Evolutionary conservation across 129 eudicot genomes (phyloP).

Genomic region (Flaveria robusta): DNA sequence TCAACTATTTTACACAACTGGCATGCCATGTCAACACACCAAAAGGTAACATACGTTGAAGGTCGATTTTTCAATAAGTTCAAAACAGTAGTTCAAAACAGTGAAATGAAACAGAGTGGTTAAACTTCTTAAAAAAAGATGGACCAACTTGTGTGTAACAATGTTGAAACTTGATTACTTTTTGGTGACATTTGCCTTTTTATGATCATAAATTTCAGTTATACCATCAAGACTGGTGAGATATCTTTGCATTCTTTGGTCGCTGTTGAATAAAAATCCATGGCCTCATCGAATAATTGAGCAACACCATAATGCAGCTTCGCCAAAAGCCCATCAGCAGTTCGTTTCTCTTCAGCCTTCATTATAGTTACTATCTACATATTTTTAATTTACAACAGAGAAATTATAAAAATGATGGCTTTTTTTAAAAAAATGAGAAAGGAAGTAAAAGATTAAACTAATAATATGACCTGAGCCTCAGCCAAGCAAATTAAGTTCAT

Average conservation of each 20-base stretch:
- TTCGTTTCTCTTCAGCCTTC: slow-evolving; percentile 67
- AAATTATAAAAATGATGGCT: background rate
- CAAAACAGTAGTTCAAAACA: background rate
- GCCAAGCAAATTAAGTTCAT: slow-evolving; percentile 85
- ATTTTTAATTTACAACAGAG: background rate
- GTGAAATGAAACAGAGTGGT: background rate
- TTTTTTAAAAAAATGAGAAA: background rate
- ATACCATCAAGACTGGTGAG: slow-evolving; percentile 57
- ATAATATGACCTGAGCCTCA: slow-evolving; percentile 70
- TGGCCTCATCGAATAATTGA: slow-evolving; percentile 62
- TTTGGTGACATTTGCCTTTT: background rate
- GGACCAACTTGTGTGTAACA: background rate
- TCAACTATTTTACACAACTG: background rate
- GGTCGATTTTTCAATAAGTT: background rate
- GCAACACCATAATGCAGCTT: slow-evolving; percentile 69
- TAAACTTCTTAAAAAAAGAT: background rate
- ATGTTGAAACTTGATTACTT: background rate
- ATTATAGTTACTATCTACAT: slow-evolving; percentile 59
- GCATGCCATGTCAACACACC: background rate
- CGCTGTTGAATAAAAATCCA: slow-evolving; percentile 25
- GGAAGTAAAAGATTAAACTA: slow-evolving; percentile 7
- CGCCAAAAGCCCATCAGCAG: slow-evolving; percentile 51
- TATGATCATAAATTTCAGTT: background rate
- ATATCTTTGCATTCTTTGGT: slow-evolving; percentile 59
- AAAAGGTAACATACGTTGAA: background rate